Percentiles rank a stretch among this genome's conserved stretches.
Evolutionary conservation across 2,329 filamentous ascomycete species (phyloP).

Genomic region (Penicillium brevicompactum): DNA sequence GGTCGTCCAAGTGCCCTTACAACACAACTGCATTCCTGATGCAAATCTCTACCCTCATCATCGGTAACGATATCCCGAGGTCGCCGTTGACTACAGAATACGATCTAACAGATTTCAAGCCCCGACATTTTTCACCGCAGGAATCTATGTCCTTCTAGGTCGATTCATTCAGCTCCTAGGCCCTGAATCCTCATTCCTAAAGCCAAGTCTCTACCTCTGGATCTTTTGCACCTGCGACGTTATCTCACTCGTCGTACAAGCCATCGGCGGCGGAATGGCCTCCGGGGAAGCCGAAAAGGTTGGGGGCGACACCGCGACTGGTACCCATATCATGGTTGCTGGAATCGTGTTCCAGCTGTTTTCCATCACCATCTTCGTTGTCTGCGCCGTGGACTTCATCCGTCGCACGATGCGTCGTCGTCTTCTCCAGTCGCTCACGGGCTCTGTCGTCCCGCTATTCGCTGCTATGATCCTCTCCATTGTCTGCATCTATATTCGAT

Average conservation of each 20-base stretch:
- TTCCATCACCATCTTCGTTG: slow-evolving; percentile 56
- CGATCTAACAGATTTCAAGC: slow-evolving; percentile 22
- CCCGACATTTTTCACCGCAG: slow-evolving; percentile 56
- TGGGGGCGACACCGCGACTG: slow-evolving; percentile 49
- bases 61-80: slow-evolving; percentile 14
- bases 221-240: slow-evolving; percentile 58
- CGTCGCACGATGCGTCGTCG: slow-evolving; percentile 34
- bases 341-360: slow-evolving; percentile 63
- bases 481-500: slow-evolving; percentile 50
- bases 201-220: slow-evolving; percentile 49
- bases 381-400: slow-evolving; percentile 52
- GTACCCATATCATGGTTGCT: slow-evolving; percentile 54
- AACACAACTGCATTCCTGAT: slow-evolving; percentile 53
- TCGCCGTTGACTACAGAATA: neutral
- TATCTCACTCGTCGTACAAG: slow-evolving; percentile 59
- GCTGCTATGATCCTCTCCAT: slow-evolving; percentile 47
- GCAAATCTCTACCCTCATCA: slow-evolving; percentile 50
- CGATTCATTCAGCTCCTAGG: slow-evolving; percentile 50
- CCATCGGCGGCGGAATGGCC: slow-evolving; percentile 57
- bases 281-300: slow-evolving; percentile 47
- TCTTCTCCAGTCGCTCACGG: slow-evolving; percentile 27
- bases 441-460: slow-evolving; percentile 35
- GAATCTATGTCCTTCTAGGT: slow-evolving; percentile 54
- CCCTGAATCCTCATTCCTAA: slow-evolving; percentile 46
- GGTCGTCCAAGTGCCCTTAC: slow-evolving; percentile 54